Conservation (phyloP, 2,329 filamentous ascomycete species). For the Trichoderma lentiforme region DNA sequence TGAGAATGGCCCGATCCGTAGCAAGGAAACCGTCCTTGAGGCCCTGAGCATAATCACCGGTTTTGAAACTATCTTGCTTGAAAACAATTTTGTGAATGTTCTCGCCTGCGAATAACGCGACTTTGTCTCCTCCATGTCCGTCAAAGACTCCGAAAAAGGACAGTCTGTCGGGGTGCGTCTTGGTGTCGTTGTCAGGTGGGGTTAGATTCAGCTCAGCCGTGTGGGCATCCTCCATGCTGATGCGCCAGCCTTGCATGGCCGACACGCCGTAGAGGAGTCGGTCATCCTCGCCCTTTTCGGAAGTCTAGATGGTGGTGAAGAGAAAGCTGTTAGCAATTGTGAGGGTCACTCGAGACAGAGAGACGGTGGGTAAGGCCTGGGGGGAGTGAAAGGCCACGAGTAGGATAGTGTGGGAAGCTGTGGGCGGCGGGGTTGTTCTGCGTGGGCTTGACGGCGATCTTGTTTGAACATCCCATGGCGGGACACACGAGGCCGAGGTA, state of each 20-base stretch:
- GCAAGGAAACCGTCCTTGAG: constrained; percentile 96
- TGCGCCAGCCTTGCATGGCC: constrained; percentile 99
- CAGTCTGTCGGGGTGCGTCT: constrained; percentile 68
- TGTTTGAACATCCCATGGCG: background rate
- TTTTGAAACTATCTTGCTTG: constrained; percentile 91
- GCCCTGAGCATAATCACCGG: constrained; percentile 88
- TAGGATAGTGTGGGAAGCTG: background rate
- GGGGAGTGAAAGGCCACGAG: background rate
- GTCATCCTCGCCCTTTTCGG: constrained; percentile 87
- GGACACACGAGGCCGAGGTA: background rate
- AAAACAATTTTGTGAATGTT: constrained; percentile 91
- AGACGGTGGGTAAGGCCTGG: background rate
- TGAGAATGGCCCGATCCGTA: constrained; percentile 91
- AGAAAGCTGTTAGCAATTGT: constrained; percentile 27
- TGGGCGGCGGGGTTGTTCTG: constrained; percentile 1
- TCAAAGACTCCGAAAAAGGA: constrained; percentile 99
- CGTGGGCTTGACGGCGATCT: background rate
- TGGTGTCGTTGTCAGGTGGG: constrained; percentile 51
- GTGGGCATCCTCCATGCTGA: constrained; percentile 99
- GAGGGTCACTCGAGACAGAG: background rate
- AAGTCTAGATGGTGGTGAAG: constrained; percentile 57
- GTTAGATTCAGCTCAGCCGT: constrained; percentile 85
- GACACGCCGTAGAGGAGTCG: constrained; percentile 90
- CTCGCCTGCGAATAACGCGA: constrained; percentile 87
- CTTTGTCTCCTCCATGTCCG: constrained; percentile 94